These are phyloP conservation scores for Linderina pennispora DNA, from an alignment of 192 early-diverging fungal species.

Conservation along the genomic window DNA sequence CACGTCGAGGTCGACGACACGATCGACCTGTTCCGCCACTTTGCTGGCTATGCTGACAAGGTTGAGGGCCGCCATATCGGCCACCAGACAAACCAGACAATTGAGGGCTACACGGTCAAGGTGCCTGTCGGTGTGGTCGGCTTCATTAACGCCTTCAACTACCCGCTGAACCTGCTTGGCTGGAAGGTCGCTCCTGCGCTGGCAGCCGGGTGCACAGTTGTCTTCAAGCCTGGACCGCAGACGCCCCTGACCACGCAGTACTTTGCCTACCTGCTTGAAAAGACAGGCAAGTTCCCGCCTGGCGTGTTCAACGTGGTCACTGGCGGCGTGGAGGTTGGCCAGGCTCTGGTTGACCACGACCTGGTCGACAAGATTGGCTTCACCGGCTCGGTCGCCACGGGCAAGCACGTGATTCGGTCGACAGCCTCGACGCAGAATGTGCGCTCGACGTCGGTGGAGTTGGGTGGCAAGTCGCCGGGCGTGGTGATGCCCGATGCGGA, in stretches of 20 bases:
- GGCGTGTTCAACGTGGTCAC: conserved; percentile 52
- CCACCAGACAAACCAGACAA: conserved; percentile 20
- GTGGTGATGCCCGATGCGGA: conserved; percentile 51
- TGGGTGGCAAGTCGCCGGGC: conserved; percentile 56
- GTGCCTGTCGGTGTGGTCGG: conserved; percentile 49
- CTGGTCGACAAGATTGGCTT: conserved; percentile 49
- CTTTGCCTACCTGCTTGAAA: conserved; percentile 44
- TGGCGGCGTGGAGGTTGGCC: conserved; percentile 43
- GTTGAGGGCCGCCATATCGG: conserved; percentile 42
- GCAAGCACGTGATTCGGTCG: conserved; percentile 47
- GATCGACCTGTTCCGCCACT: conserved; percentile 41
- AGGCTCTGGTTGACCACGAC: conserved; percentile 44
- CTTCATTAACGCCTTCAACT: conserved; percentile 57
- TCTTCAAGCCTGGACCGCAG: conserved; percentile 55
- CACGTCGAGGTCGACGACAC: conserved; percentile 46
- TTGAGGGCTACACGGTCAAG: conserved; percentile 41
- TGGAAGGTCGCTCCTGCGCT: conserved; percentile 49
- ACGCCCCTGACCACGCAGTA: conserved; percentile 53
- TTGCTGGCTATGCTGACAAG: conserved; percentile 47
- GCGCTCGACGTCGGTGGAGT: conserved; percentile 47
- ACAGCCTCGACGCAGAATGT: conserved; percentile 41
- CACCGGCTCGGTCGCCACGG: conserved; percentile 50
- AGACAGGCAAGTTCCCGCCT: conserved; percentile 36
- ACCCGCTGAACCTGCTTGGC: conserved; percentile 48
- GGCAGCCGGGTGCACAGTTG: conserved; percentile 42